Base-by-base conservation (phyloP, 208 protist species). In the Leptomonas seymouri region DNA sequence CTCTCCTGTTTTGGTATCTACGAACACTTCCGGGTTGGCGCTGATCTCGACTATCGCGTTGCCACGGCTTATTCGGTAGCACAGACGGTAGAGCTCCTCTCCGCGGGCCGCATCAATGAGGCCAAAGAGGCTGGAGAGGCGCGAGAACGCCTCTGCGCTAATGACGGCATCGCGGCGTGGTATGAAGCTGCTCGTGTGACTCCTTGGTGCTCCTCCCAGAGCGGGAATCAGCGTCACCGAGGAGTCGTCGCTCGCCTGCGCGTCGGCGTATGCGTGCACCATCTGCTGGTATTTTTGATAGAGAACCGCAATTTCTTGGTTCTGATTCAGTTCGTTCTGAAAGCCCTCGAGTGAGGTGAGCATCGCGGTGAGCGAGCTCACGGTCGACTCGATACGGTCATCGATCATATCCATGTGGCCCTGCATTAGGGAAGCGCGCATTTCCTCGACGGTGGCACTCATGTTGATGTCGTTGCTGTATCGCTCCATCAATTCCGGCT, bases 51-150 rank as follows among this genome's bases (percentile, higher is more conserved):
- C 74, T 31, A 99, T 94, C 21, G 97, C 92, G 86, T 99, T 99
- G 56, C 98, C 98, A 60, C 98, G 86, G 2, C 94, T 99, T 11
- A 90, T 89, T 66, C 98, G 92, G 90, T 97, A 99, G 30, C 99
- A 72, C 16, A 99, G 68, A 14, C 97, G 83, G 80, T 98, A 91
- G 66, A 99, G 93, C 36, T 77, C 87, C 48, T 74, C 63, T 42
- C 98, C 78, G 15, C 89, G 88, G 0, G 94, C 84, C 25, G 80
- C 80, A 16, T 89, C 87, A 54, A 99, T 87, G 20, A 99, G 94
- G 55, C 98, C 98, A 31, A 98, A 96, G n/a, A 99, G 69, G 56
- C 98, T 90, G n/a, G 93, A 78, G 0, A 98, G 72, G 6, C 67
- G 67, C 15, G 65, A 69, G 30, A 74, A 80, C 5, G 71, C 65